phyloP scores from a whole-genome alignment of 2,329 filamentous ascomycete species.

The Trichoderma guizhouense region DNA sequence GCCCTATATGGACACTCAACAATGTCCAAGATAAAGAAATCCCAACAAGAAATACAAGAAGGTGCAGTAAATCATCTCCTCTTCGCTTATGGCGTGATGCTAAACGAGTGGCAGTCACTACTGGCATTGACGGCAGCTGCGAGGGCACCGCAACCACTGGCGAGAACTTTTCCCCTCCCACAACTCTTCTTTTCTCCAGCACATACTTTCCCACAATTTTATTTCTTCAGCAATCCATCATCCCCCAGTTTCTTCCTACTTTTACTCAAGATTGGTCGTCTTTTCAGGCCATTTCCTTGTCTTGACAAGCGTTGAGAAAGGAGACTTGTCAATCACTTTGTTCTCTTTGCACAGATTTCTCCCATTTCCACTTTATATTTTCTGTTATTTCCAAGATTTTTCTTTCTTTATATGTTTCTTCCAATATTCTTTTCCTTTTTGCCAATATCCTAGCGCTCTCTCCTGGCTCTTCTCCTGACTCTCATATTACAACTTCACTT shows the following conservation, averaged over 20 bases:
- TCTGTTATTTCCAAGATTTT: not conserved
- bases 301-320: not conserved
- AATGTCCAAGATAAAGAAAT: not conserved
- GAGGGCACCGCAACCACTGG: not conserved
- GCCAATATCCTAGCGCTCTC: not conserved
- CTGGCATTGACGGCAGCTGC: not conserved
- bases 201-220: not conserved
- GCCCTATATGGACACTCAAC: not conserved
- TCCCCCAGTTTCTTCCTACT: not conserved
- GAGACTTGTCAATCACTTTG: not conserved
- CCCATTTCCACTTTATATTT: not conserved
- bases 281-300: not conserved
- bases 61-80: not conserved
- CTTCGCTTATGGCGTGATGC: not conserved
- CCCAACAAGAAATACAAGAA: not conserved
- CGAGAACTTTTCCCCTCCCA: not conserved
- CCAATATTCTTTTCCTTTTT: not conserved
- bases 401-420: not conserved
- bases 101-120: not conserved
- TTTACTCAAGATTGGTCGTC: not conserved
- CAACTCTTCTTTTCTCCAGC: not conserved
- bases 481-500: not conserved
- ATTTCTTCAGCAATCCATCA: no score
- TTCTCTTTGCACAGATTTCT: no score
- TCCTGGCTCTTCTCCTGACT: not conserved